Conservation (phyloP, 352 stramenopile species). For the Globisporangium canariense region DNA sequence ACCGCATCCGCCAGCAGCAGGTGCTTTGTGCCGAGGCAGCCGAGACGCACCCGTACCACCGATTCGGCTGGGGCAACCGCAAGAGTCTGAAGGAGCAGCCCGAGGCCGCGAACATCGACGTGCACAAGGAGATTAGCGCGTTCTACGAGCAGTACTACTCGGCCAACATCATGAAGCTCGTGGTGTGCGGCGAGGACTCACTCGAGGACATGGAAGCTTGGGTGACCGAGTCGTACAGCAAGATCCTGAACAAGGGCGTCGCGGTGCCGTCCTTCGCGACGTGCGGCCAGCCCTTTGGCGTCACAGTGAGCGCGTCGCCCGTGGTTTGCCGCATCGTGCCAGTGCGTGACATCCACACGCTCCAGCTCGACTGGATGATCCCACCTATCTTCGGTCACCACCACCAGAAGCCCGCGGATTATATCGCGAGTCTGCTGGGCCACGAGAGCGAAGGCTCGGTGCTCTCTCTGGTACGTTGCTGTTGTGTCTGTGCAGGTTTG, state of each 20-base stretch:
- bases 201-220: conserved; percentile 69
- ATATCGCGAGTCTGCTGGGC: conserved; percentile 73
- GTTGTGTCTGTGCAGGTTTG: not conserved
- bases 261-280: conserved; percentile 36
- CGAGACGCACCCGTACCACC: conserved; percentile 65
- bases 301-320: conserved; percentile 28
- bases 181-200: conserved; percentile 70
- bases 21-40: conserved; percentile 63
- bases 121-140: conserved; percentile 50
- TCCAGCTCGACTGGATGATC: conserved; percentile 80
- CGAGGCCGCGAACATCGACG: conserved; percentile 36
- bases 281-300: conserved; percentile 50
- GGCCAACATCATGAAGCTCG: conserved; percentile 83
- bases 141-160: conserved; percentile 80
- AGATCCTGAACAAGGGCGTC: conserved; percentile 58
- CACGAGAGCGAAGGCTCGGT: conserved; percentile 84
- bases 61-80: conserved; percentile 85
- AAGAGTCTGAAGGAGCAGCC: conserved; percentile 62
- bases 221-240: conserved; percentile 57
- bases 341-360: conserved; percentile 72
- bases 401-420: conserved; percentile 75
- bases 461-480: conserved; percentile 54
- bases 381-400: conserved; percentile 63
- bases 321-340: conserved; percentile 69
- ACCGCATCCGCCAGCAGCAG: conserved; percentile 70